Conservation (phyloP, 805 yeast species). For the Geotrichum ghanense region DNA sequence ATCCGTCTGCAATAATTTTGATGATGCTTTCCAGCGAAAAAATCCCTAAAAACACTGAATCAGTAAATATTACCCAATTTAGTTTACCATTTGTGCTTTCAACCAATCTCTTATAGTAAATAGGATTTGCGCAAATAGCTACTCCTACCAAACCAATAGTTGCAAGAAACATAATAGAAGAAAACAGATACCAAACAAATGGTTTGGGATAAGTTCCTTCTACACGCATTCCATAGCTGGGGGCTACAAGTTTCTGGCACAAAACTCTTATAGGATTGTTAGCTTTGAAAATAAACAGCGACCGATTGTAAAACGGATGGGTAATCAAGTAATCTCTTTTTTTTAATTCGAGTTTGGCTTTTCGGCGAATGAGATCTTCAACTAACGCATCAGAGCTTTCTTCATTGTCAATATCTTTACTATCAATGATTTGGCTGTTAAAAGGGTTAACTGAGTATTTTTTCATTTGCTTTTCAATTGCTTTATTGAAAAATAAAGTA, state of each 20-base stretch:
- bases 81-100: conserved; percentile 18
- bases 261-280: conserved; percentile 50
- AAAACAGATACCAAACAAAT: conserved; percentile 39
- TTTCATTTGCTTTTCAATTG: too few relatives aligned
- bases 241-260: conserved; percentile 65
- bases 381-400: conserved; percentile 26
- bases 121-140: conserved; percentile 76
- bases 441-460: neutral
- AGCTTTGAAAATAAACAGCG: conserved; percentile 56
- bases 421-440: neutral
- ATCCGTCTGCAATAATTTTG: conserved; percentile 80
- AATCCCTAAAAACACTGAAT: conserved; percentile 45
- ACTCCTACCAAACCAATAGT: conserved; percentile 59
- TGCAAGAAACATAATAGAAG: conserved; percentile 45
- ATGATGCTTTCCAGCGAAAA: conserved; percentile 64
- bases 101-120: conserved; percentile 37
- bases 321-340: conserved; percentile 33
- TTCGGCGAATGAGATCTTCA: conserved; percentile 26
- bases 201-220: conserved; percentile 54
- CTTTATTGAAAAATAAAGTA: neutral
- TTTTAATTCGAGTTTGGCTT: conserved; percentile 30
- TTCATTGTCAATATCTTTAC: neutral
- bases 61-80: conserved; percentile 56
- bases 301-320: conserved; percentile 59
- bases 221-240: conserved; percentile 62